phyloP scores from a whole-genome alignment of 2,329 filamentous ascomycete species.

The Sporothrix globosa region DNA sequence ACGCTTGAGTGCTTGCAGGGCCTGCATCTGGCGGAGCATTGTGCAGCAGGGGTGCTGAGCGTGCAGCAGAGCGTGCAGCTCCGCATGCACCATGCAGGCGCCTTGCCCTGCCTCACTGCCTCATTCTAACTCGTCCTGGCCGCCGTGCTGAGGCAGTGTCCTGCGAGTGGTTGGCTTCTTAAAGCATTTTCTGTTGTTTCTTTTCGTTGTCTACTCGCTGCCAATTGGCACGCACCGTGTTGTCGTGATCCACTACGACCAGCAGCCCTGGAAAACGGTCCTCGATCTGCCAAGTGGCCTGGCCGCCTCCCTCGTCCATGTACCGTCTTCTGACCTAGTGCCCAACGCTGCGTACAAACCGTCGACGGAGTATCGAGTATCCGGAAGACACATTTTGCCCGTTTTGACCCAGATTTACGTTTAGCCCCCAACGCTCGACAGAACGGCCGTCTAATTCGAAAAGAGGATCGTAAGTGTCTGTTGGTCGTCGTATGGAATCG shows the following conservation, averaged over 20 bases:
- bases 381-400: not conserved
- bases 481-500: too few species aligned
- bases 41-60: conserved; percentile 5
- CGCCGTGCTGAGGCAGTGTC: conserved; percentile 12
- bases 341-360: not conserved
- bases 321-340: not conserved
- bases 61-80: conserved; percentile 17
- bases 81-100: conserved; percentile 11
- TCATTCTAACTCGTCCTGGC: conserved; percentile 13
- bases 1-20: conserved; percentile 17
- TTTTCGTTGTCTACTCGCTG: not conserved
- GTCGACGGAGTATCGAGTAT: not conserved
- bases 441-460: not conserved
- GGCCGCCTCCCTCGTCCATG: not conserved
- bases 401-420: not conserved
- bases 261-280: not conserved
- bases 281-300: conserved; percentile 13
- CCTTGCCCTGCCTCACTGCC: conserved; percentile 16
- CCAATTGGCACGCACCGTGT: not conserved
- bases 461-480: not conserved
- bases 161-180: not conserved
- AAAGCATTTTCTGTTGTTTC: not conserved
- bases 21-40: conserved; percentile 23
- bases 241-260: not conserved
- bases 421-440: not conserved